phyloP scores from a whole-genome alignment of 2,329 filamentous ascomycete species.

The Colletotrichum lindemuthianum region DNA sequence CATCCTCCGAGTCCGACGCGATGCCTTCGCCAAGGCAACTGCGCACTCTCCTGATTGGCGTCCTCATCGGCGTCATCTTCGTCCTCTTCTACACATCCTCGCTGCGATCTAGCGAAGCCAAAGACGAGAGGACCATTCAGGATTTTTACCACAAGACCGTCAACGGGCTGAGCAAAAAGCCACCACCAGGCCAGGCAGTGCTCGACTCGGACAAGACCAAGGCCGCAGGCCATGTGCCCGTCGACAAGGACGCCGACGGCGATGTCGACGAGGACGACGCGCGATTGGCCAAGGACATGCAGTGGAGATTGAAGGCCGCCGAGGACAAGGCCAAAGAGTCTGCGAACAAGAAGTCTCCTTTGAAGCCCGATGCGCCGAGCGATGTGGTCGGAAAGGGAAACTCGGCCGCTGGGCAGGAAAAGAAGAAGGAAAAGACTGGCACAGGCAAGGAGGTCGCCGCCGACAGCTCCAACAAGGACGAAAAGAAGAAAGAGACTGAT shows the following conservation, averaged over 20 bases:
- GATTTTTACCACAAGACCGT: conserved; percentile 72
- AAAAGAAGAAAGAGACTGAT: conserved; percentile 59
- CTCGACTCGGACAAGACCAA: conserved; percentile 52
- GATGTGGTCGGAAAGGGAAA: conserved; percentile 68
- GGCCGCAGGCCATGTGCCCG: conserved; percentile 51
- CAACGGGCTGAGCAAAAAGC: conserved; percentile 54
- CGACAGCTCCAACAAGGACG: conserved; percentile 44
- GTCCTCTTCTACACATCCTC: conserved; percentile 79
- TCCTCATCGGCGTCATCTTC: conserved; percentile 72
- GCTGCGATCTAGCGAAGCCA: conserved; percentile 60
- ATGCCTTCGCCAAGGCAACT: conserved; percentile 80
- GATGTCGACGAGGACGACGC: conserved; percentile 67
- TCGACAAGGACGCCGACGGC: conserved; percentile 65
- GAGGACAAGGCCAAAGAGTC: conserved; percentile 75
- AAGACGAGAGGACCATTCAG: conserved; percentile 54
- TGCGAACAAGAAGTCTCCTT: conserved; percentile 72
- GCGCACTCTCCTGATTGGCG: conserved; percentile 72
- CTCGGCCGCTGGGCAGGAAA: conserved; percentile 62
- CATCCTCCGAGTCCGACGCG: conserved; percentile 15
- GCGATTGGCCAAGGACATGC: conserved; percentile 63
- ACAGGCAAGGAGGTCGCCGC: conserved; percentile 53
- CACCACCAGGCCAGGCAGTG: conserved; percentile 47
- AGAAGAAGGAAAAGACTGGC: conserved; percentile 59
- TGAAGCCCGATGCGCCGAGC: conserved; percentile 68
- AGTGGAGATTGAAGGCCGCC: conserved; percentile 72